Conservation (phyloP, 2,329 filamentous ascomycete genomes). For the Fusarium sp. region DNA sequence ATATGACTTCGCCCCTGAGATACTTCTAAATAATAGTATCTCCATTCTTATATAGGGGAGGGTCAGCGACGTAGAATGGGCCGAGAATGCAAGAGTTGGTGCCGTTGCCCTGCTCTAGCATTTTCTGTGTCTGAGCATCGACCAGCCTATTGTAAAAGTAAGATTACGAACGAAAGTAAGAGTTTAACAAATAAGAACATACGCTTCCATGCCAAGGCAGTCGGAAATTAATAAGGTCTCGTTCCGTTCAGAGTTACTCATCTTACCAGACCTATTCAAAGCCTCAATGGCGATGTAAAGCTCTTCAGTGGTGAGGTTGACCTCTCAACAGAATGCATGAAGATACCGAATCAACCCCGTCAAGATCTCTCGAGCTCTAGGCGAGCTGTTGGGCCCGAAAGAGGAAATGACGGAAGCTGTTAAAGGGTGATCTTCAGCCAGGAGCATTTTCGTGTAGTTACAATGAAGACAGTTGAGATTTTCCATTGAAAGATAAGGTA, state of each 20-base stretch:
- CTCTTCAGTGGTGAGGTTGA: background rate
- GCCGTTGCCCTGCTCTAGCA: background rate
- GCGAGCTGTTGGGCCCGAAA: background rate
- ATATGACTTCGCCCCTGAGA: background rate
- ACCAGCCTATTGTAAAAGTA: background rate
- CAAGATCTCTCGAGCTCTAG: background rate
- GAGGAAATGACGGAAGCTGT: background rate
- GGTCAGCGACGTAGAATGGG: background rate
- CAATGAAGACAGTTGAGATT: accelerated
- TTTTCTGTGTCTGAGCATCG: background rate
- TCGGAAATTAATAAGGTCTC: background rate
- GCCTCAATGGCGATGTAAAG: background rate
- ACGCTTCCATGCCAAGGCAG: background rate
- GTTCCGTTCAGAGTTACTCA: background rate
- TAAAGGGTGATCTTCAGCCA: background rate
- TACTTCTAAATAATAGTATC: background rate
- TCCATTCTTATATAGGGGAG: background rate
- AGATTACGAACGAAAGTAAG: background rate
- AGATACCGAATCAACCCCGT: background rate
- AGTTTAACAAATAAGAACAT: accelerated
- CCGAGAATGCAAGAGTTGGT: background rate
- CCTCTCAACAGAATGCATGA: background rate
- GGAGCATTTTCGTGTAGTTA: background rate
- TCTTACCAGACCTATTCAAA: background rate
- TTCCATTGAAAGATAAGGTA: accelerated